These are phyloP conservation scores for Linnemannia hyalina DNA, from an alignment of 192 early-diverging fungal genomes.

Conservation along the genomic window DNA sequence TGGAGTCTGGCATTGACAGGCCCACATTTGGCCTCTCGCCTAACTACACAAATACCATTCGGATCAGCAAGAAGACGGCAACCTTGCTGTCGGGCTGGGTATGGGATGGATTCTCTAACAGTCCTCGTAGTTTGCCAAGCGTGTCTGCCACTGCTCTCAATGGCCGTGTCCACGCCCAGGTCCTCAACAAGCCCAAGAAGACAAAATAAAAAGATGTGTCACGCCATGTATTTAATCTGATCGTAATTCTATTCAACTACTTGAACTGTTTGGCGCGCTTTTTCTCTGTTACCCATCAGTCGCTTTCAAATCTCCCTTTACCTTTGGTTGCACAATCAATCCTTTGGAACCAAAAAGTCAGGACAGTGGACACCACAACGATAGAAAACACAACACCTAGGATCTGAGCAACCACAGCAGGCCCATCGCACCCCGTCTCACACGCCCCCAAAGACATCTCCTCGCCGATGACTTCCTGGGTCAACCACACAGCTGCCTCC, in stretches of 20 bases:
- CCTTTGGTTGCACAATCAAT: too few species aligned
- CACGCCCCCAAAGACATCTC: background rate
- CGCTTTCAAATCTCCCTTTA: too few species aligned
- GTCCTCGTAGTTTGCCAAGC: background rate
- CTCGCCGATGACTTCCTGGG: constrained; percentile 19
- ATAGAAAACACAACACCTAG: too few species aligned
- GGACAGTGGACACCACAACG: too few species aligned
- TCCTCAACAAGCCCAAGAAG: background rate
- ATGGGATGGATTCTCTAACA: background rate
- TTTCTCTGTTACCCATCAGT: background rate
- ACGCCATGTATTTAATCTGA: background rate
- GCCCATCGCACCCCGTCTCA: background rate
- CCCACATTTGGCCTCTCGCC: background rate
- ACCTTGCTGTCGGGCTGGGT: background rate
- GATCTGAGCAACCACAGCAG: too few species aligned
- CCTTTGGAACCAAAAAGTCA: too few species aligned
- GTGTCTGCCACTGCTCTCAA: background rate
- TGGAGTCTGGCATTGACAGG: background rate
- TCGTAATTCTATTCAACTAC: background rate
- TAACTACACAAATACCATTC: background rate
- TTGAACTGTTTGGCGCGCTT: background rate
- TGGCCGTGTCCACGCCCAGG: background rate
- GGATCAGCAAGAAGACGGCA: background rate
- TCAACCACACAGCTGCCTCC: constrained; percentile 44
- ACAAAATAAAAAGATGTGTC: background rate